Evolutionary conservation across 2,329 filamentous ascomycete species (phyloP).

Genomic region (Xylariaceae sp.): DNA sequence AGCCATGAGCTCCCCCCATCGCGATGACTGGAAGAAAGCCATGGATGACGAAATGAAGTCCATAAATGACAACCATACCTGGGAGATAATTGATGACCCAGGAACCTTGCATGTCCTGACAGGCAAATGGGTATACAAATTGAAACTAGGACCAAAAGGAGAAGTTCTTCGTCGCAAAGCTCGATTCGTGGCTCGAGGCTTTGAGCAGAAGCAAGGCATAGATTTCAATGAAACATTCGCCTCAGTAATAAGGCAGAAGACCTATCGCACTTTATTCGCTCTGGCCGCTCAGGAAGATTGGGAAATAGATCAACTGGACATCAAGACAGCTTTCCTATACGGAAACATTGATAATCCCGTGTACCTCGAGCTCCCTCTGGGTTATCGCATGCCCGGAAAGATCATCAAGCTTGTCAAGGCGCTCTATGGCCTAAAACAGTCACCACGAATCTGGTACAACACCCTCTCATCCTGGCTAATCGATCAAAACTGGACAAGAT

Average conservation of each 20-base stretch:
- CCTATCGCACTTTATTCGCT: not conserved
- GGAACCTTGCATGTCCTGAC: not conserved
- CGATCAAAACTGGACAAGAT: not conserved
- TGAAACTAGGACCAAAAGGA: not conserved
- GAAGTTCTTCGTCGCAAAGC: not conserved
- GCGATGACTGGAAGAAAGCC: not conserved
- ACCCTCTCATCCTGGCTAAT: not conserved
- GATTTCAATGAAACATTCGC: not conserved
- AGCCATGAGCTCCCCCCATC: not conserved
- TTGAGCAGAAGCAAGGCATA: not conserved
- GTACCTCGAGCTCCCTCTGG: not conserved
- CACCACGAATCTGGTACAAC: not conserved
- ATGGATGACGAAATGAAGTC: not conserved
- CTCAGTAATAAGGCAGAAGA: not conserved
- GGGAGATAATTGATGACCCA: not conserved
- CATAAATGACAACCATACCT: not conserved
- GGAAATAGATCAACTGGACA: not conserved
- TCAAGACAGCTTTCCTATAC: not conserved
- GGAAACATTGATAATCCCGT: not conserved
- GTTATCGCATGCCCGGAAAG: not conserved
- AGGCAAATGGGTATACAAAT: not conserved
- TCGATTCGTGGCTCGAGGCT: not conserved
- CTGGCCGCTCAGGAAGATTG: not conserved
- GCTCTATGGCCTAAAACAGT: not conserved
- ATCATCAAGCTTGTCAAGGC: not conserved